phyloP scores from a whole-genome alignment of 495 filamentous ascomycete species.

The Immersiella caudata region DNA sequence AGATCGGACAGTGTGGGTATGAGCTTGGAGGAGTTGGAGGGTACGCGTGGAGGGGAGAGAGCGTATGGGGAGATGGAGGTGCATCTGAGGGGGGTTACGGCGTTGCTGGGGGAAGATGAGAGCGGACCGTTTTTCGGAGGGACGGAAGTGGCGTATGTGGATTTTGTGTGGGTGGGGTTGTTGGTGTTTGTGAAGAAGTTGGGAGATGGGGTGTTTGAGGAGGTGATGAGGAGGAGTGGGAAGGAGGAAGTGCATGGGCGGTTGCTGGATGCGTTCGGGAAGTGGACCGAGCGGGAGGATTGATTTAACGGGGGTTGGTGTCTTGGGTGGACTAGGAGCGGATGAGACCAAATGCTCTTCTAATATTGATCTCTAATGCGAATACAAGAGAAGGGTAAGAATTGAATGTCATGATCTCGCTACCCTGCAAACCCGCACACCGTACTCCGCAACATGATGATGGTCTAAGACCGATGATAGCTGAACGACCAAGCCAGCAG shows the following conservation, averaged over 20 bases:
- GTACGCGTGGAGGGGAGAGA: slow-evolving; percentile 37
- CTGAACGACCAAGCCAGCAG: not conserved
- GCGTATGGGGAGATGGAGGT: slow-evolving; percentile 44
- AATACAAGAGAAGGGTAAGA: not conserved
- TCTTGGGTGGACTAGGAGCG: not conserved
- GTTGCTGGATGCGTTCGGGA: slow-evolving; percentile 45
- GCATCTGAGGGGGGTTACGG: slow-evolving; percentile 46
- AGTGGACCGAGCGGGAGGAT: slow-evolving; percentile 40
- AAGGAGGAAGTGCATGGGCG: slow-evolving; percentile 38
- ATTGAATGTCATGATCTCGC: not conserved
- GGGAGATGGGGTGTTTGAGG: slow-evolving; percentile 37
- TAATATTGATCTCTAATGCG: not conserved
- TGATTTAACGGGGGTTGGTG: slow-evolving; percentile 17
- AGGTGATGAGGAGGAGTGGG: slow-evolving; percentile 39
- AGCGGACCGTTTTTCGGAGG: slow-evolving; percentile 55
- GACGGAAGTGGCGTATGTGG: slow-evolving; percentile 40
- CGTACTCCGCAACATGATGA: not conserved
- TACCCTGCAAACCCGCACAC: not conserved
- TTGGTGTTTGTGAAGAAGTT: slow-evolving; percentile 39
- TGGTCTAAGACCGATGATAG: not conserved
- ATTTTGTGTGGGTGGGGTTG: slow-evolving; percentile 47
- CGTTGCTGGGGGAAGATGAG: slow-evolving; percentile 49
- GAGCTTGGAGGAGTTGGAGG: slow-evolving; percentile 44
- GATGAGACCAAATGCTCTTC: not conserved
- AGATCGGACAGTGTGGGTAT: slow-evolving; percentile 46